Evolutionary conservation across 768 basidiomycete genomes (phyloP).

Genomic region (Boletus barrowsii): DNA sequence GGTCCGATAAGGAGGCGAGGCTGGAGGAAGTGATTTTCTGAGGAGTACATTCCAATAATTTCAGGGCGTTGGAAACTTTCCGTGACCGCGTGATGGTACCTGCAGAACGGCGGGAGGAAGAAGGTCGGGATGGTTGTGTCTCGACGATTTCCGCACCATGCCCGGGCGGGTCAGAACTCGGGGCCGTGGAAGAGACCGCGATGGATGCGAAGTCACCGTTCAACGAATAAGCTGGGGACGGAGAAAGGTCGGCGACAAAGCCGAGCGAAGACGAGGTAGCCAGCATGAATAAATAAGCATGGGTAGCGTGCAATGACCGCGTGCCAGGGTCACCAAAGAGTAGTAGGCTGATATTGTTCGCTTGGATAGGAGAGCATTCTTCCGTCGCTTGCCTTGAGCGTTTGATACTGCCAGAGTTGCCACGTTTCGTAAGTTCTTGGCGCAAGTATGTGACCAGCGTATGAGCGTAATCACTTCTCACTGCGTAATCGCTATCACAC

Average conservation of each 20-base stretch:
- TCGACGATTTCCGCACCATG: constrained; percentile 17
- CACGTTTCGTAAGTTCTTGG: constrained; percentile 66
- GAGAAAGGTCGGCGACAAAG: constrained; percentile 35
- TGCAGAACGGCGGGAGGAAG: constrained; percentile 47
- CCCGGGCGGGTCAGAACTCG: constrained; percentile 31
- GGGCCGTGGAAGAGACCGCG: constrained; percentile 29
- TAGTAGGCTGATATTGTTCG: constrained; percentile 44
- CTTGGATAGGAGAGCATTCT: constrained; percentile 44
- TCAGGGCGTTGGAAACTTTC: constrained; percentile 54
- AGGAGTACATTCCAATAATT: constrained; percentile 49
- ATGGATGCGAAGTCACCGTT: constrained; percentile 29
- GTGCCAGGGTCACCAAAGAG: constrained; percentile 59
- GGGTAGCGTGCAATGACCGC: constrained; percentile 74
- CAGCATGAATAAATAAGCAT: constrained; percentile 78
- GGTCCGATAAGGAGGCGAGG: constrained; percentile 69
- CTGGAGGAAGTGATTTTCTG: constrained; percentile 40
- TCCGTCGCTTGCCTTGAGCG: constrained; percentile 46
- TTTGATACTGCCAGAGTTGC: constrained; percentile 45
- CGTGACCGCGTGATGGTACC: constrained; percentile 49
- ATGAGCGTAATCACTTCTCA: constrained; percentile 74
- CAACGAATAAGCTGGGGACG: constrained; percentile 40
- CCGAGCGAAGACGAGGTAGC: constrained; percentile 69
- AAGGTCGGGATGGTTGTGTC: constrained; percentile 29
- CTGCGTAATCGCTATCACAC: constrained; percentile 74
- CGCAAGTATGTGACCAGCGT: constrained; percentile 74